A percentile compares a stretch with the other conserved stretches of the same genome.
These are phyloP conservation scores for Phoma sp. DNA, from an alignment of 2,329 filamentous ascomycete species.

Conservation along the genomic window DNA sequence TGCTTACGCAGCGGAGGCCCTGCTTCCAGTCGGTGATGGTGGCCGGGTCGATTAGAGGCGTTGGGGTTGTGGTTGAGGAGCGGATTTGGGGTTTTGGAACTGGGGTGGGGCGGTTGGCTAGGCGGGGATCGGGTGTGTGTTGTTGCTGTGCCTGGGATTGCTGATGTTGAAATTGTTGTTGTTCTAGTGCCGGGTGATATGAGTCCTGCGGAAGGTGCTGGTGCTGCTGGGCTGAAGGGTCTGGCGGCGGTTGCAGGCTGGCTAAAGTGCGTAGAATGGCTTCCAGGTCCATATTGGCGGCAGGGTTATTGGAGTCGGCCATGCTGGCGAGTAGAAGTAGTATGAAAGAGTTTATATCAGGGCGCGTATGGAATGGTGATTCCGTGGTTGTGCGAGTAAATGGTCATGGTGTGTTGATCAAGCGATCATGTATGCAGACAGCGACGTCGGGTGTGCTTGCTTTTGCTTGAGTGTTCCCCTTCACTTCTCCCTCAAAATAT, in stretches of 20 bases:
- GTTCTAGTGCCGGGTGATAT: background rate
- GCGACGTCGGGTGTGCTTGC: too few species aligned
- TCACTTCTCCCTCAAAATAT: background rate
- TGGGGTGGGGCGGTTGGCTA: conserved; percentile 22
- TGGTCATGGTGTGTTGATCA: conserved; percentile 8
- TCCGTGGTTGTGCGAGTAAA: background rate
- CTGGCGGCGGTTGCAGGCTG: conserved; percentile 30
- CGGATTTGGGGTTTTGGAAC: conserved; percentile 21
- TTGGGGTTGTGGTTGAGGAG: conserved; percentile 7
- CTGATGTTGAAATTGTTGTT: conserved; percentile 5
- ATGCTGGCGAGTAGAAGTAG: conserved; percentile 23
- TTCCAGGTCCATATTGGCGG: conserved; percentile 39
- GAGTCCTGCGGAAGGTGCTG: conserved; percentile 9
- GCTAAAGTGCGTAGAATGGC: conserved; percentile 45
- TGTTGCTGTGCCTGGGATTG: conserved; percentile 21
- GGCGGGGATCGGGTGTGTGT: conserved; percentile 29
- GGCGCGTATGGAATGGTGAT: background rate
- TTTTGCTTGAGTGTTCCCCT: background rate
- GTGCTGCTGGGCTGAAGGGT: background rate
- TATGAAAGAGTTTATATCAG: too few species aligned
- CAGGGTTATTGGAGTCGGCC: conserved; percentile 31
- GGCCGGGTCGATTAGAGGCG: conserved; percentile 51
- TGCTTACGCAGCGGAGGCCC: conserved; percentile 55
- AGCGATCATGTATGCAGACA: too few species aligned
- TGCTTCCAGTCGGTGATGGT: conserved; percentile 57